Evolutionary conservation across 257 asterid species (phyloP), one percentile per base, ranked within the genome.

Genomic region (Solanum sejunctum): DNA sequence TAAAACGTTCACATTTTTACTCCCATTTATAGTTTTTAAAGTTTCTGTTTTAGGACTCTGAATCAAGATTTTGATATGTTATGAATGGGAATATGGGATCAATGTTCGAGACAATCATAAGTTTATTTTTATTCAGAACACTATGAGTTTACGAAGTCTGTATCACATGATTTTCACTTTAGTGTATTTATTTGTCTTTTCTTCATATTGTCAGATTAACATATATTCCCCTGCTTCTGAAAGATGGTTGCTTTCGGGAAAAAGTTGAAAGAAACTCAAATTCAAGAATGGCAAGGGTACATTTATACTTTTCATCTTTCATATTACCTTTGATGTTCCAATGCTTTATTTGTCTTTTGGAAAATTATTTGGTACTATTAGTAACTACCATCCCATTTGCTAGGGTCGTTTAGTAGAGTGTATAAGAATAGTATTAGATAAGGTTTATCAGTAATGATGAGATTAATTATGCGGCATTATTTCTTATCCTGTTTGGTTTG

Each of bases 281-380:
- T 95, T 77, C 94, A 92, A 87, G 98, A 92, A 93, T 95, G 99
- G 99, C 94, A 93, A 86, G 94, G 93, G 99, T 95, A 93, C 78
- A 90, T 71, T 80, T 83, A 52, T 2, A 43, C 7, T 3, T 69
- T 15, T n/a, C 32, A 73, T 73, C n/a, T 47, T 73, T 73, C 41
- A 21, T 73, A 15, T 47, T n/a, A 45, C 21, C 5, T 49, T 75
- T 13, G 45, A 45, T 47, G 15, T 49, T 75, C 13, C 81, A 4
- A 49, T 23, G 41, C 15, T 75, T 49, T 49, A 23, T 13, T 45
- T 75, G 20, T 21, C 21, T 39, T 70, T 70, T 39, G 32, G 41
- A 73, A 45, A 15, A 49, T 49, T 75, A 23, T 23, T 13, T 75
- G 55, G 21, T 47, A n/a, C 20, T 41, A 11, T 2, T 13, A 8